Percentiles rank a stretch among this genome's conserved stretches.
Evolutionary conservation across 179 eudicot genomes (phyloP).

Genomic region (Heliamphora pulchella): DNA sequence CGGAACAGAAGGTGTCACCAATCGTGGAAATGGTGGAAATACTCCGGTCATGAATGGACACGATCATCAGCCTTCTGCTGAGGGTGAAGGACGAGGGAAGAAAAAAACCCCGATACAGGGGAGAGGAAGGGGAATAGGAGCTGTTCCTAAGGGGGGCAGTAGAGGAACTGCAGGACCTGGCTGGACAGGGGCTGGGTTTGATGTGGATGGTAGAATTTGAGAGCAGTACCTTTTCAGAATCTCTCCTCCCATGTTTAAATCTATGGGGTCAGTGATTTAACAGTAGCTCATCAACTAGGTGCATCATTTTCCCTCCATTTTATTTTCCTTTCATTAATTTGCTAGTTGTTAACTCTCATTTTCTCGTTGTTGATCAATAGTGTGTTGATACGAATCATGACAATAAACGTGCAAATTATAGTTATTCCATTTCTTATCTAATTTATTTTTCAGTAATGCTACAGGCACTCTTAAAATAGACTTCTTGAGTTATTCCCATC

Average conservation of each 20-base stretch:
- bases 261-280: neutral
- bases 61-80: conserved; percentile 36
- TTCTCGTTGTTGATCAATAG: too few relatives aligned
- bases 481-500: too few relatives aligned
- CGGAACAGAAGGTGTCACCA: conserved; percentile 22
- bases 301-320: neutral
- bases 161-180: conserved; percentile 62
- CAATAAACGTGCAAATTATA: too few relatives aligned
- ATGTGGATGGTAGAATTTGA: conserved; percentile 64
- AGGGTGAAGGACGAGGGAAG: conserved; percentile 68
- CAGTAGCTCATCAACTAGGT: conserved; percentile 17
- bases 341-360: neutral
- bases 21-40: conserved; percentile 32
- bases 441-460: too few relatives aligned
- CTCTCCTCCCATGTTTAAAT: neutral
- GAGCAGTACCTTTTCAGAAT: conserved; percentile 9
- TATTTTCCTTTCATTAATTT: neutral
- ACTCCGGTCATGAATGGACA: conserved; percentile 24
- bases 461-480: too few relatives aligned
- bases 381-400: too few relatives aligned
- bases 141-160: conserved; percentile 49
- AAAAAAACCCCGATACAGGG: conserved; percentile 63
- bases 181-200: conserved; percentile 94
- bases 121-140: conserved; percentile 70
- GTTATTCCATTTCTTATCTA: too few relatives aligned